Evolutionary conservation across 1,139 yeast species (phyloP).

Genomic region (Saccharomyces hybrid): DNA sequence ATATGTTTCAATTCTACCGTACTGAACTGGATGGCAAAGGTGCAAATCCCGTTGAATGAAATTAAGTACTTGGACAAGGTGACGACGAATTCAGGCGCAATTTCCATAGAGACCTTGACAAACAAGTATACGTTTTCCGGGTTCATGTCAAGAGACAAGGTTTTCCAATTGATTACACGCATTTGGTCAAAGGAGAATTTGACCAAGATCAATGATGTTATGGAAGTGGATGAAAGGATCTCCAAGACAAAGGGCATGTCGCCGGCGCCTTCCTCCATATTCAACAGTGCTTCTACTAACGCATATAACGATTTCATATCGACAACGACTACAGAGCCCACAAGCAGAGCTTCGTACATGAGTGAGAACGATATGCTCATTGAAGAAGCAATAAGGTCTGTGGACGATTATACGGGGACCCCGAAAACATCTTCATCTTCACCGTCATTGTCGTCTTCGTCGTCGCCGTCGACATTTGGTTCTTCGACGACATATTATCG

Average conservation of each 20-base stretch:
- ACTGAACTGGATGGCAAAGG: slow-evolving; percentile 84
- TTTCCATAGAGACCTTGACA: slow-evolving; percentile 56
- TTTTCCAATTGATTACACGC: slow-evolving; percentile 57
- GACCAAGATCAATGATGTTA: slow-evolving; percentile 5
- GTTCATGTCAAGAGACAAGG: slow-evolving; percentile 72
- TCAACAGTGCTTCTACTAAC: neutral
- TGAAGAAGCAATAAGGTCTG: slow-evolving; percentile 35
- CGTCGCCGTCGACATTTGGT: slow-evolving; percentile 13
- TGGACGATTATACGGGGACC: slow-evolving; percentile 31
- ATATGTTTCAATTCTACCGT: slow-evolving; percentile 82
- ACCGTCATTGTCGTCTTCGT: neutral
- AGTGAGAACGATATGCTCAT: slow-evolving; percentile 18
- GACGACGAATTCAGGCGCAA: slow-evolving; percentile 86
- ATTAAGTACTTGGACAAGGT: slow-evolving; percentile 69
- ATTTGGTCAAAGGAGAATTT: slow-evolving; percentile 40
- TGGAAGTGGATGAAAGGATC: neutral
- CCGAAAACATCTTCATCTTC: neutral
- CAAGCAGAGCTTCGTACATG: slow-evolving; percentile 13
- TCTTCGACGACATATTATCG: neutral
- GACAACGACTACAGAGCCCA: slow-evolving; percentile 7
- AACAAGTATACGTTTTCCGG: slow-evolving; percentile 77
- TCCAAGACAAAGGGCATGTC: slow-evolving; percentile 2
- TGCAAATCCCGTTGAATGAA: slow-evolving; percentile 66
- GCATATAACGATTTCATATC: slow-evolving; percentile 7
- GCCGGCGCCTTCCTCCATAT: neutral